Base-by-base conservation (phyloP, 2,329 filamentous ascomycete species). In the Grosmannia penicillata region DNA sequence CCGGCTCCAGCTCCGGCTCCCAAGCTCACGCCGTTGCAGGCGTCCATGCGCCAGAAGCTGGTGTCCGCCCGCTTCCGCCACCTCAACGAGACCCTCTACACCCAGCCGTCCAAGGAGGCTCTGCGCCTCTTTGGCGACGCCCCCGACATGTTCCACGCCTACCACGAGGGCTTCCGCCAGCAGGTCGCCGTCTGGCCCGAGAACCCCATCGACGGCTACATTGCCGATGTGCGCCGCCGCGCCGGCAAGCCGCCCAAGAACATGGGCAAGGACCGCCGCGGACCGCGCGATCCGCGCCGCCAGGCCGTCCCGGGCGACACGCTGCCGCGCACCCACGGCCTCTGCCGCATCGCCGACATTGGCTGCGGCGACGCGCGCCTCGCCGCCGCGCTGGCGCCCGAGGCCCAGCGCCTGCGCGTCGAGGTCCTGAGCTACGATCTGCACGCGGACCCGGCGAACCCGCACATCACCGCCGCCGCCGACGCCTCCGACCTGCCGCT, bases 171-270 rank as follows among this genome's bases (percentile, higher is more conserved):
- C 25, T 98, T 98, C 68, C 81, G 87, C 1, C 82, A 87, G 38
- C 91, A 98, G 62, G 91, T 96, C 42, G 79, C 84, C 53, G 82
- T 87, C 3, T 98, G 91, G 91, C 91, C 91, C 8, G 83, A 89
- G 53, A 98, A 98, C 59, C 91, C 91, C 0, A 85, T 98, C 33
- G 83, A 95, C 56, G 75, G 72, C 41, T 96, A 93, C 61, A 78
- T 95, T 46, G 55, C 62, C 22, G 70, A 79, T 36, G 75, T 96
- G 47, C 68, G 75, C 40, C 54, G 60, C 14, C 75, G 89, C n/a
- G 44, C 40, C 10, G 37, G 18, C 13, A 33, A 30, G n/a, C n/a
- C 8, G 4, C 2, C 6, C 13, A 33, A 21, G 8, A 23, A 24
- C 13, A 9, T 19, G 8, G 8, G 5, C 27, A 30, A 27, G 17